Evolutionary conservation across 2,329 filamentous ascomycete species (phyloP), one percentile per base, ranked within the genome.

Genomic region (Knoxdaviesia proteae): DNA sequence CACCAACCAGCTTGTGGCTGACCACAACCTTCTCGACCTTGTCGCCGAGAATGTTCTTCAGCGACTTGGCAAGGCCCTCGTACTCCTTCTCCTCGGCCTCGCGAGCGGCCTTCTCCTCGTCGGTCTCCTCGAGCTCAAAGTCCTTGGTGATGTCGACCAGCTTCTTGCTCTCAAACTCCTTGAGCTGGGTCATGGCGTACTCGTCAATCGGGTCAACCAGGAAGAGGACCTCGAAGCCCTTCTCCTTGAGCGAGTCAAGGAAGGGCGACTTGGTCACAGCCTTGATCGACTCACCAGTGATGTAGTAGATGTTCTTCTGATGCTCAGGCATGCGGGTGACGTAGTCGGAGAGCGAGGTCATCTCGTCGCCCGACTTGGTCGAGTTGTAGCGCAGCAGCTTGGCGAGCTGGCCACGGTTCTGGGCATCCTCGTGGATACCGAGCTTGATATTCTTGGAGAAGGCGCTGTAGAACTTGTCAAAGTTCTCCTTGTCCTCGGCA

Each of bases 381-480:
- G 88, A 94, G 78, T 82, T 80, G 81, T 87, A 98, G 64, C 90
- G 86, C 59, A 98, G 83, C 48, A 98, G 84, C 83, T 96, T 98
- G 67, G 90, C 88, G 49, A 98, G 84, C 52, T 71, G 64, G 54
- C 69, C 65, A 61, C 90, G 84, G 80, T 98, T 98, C 77, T 96
- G 90, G 48, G 84, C 82, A 65, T 98, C 90, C 74, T 98, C 90
- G 77, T 98, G 90, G 68, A 98, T 94, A 69, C 90, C 90, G 51
- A 98, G 87, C 84, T 98, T 98, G 66, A 98, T 78, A 81, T 98
- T 98, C 84, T 98, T 98, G 77, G 80, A 82, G 77, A 98, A 98
- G 57, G 90, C 90, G 59, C 71, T 71, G 80, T 98, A 98, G 80
- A 98, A 98, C 80, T 98, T 98, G 79, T 98, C 90, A 64, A 98